Evolutionary conservation across 495 filamentous ascomycete genomes (phyloP).

Genomic region (Opeltia flavorubescens): DNA sequence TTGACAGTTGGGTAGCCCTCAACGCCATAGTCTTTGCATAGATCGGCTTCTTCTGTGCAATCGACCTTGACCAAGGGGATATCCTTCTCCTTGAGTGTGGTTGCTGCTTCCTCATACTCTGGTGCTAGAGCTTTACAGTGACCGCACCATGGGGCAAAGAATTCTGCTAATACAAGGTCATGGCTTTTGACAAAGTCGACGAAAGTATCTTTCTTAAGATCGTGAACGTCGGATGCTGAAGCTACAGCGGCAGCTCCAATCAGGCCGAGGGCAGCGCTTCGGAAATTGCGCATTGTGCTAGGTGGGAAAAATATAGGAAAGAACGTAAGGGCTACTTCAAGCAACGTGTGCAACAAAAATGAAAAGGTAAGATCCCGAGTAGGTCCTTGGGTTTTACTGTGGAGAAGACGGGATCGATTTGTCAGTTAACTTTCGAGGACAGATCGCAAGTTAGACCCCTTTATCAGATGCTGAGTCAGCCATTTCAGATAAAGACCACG

Average conservation of each 20-base stretch:
- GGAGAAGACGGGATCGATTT: no score
- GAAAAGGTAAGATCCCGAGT: no score
- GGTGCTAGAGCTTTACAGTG: slow-evolving; percentile 94
- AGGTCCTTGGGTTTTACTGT: no score
- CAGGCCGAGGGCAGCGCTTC: slow-evolving; percentile 42
- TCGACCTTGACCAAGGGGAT: slow-evolving; percentile 90
- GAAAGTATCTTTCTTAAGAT: slow-evolving; percentile 77
- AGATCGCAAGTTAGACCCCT: no score
- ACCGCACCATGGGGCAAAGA: slow-evolving; percentile 98
- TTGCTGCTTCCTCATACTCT: slow-evolving; percentile 88
- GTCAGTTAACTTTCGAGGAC: background rate
- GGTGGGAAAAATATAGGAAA: background rate
- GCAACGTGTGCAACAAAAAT: no score
- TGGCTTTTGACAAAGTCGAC: slow-evolving; percentile 71
- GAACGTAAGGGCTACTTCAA: slow-evolving; percentile 6
- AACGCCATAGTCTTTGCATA: slow-evolving; percentile 80
- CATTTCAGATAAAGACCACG: no score
- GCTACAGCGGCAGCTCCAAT: slow-evolving; percentile 43
- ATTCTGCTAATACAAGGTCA: slow-evolving; percentile 86
- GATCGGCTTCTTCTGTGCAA: slow-evolving; percentile 85
- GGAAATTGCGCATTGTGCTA: slow-evolving; percentile 41
- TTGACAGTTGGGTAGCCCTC: slow-evolving; percentile 98
- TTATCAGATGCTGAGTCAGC: no score
- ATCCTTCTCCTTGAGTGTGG: slow-evolving; percentile 84
- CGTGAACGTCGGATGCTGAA: slow-evolving; percentile 70